Conservation (phyloP, 2,329 filamentous ascomycete species). For the Apiospora marii region DNA sequence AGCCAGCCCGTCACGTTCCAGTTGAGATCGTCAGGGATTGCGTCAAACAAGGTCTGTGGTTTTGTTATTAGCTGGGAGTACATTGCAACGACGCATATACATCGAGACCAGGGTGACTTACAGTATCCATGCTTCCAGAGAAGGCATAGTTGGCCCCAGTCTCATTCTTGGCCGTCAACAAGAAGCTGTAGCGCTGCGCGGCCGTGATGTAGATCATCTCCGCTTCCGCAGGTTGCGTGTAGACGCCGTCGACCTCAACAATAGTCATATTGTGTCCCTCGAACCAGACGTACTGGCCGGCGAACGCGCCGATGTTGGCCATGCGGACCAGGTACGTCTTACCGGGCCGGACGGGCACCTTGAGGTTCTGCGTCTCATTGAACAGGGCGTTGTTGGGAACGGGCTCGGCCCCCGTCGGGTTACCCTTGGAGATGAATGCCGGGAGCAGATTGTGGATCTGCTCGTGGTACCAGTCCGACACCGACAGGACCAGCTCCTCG, state of each 20-base stretch:
- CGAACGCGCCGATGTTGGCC: conserved; percentile 77
- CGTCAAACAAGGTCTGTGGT: conserved; percentile 69
- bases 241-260: conserved; percentile 78
- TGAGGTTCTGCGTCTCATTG: conserved; percentile 72
- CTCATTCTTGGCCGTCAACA: conserved; percentile 69
- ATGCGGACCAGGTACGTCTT: conserved; percentile 78
- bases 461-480: conserved; percentile 77
- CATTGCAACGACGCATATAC: background rate
- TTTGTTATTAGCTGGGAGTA: conserved; percentile 1
- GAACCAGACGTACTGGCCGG: conserved; percentile 71
- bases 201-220: conserved; percentile 71
- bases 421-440: conserved; percentile 59
- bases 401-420: conserved; percentile 68
- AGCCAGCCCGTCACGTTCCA: conserved; percentile 74
- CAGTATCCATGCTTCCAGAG: conserved; percentile 73
- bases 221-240: conserved; percentile 66
- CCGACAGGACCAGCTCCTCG: conserved; percentile 68
- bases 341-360: conserved; percentile 66
- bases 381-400: conserved; percentile 74
- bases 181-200: conserved; percentile 71
- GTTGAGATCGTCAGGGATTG: conserved; percentile 71
- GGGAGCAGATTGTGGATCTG: conserved; percentile 57
- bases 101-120: conserved; percentile 42
- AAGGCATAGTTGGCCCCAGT: conserved; percentile 72
- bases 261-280: conserved; percentile 73